These are phyloP conservation scores for Sugiyamaella grinbergsii DNA, from an alignment of 1,139 yeast species.

Conservation along the genomic window DNA sequence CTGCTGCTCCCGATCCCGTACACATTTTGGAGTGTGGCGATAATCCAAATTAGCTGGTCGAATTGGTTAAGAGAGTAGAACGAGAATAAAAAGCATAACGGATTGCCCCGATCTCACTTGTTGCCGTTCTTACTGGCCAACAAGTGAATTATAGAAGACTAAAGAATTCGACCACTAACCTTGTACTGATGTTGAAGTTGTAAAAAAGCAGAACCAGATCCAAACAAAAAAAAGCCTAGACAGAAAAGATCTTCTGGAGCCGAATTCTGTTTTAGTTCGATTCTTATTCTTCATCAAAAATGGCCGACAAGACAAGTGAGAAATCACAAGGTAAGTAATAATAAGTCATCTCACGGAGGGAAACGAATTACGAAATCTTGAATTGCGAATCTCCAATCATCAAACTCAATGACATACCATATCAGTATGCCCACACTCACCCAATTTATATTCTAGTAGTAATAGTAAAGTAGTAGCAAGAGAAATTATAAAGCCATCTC, in stretches of 20 bases:
- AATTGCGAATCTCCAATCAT: not conserved
- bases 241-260: not conserved
- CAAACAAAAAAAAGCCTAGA: no score
- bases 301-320: constrained; percentile 7
- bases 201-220: not conserved
- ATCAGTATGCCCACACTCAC: not conserved
- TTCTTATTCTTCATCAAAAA: not conserved
- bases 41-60: no score
- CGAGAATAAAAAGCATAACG: no score
- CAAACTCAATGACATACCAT: no score
- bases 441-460: constrained; percentile 7
- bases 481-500: not conserved
- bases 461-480: constrained; percentile 10
- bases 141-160: no score
- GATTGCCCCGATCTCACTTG: no score
- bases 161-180: no score
- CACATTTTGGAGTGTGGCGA: not conserved
- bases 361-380: not conserved
- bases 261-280: not conserved
- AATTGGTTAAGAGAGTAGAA: no score
- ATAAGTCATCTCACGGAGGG: no score
- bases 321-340: constrained; percentile 13
- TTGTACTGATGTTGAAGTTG: not conserved
- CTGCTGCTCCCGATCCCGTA: not conserved
- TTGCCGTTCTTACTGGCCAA: no score